Conservation (phyloP, 306 rosid species). For the Rubus parviflorus region DNA sequence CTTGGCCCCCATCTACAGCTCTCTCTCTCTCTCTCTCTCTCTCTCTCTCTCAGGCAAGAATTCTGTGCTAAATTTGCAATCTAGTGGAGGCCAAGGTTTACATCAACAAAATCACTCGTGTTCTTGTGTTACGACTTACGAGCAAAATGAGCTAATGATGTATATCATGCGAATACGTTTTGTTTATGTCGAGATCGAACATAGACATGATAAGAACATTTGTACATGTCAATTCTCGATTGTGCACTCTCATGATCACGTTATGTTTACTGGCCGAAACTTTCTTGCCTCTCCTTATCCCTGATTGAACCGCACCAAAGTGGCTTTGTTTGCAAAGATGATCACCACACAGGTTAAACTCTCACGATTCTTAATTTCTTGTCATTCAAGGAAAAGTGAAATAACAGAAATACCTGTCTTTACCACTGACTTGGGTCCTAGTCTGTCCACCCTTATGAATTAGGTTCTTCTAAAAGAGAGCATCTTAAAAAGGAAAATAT, state of each 20-base stretch:
- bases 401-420: conserved; percentile 26
- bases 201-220: no score
- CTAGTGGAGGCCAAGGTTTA: neutral
- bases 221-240: no score
- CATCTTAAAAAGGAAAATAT: neutral
- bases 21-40: neutral
- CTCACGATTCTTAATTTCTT: neutral
- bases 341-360: neutral
- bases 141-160: no score
- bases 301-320: neutral
- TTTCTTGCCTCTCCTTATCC: no score
- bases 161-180: no score
- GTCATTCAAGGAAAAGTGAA: neutral
- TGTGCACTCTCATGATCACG: no score
- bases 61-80: neutral
- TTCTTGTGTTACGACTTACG: neutral
- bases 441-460: neutral
- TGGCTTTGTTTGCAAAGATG: neutral
- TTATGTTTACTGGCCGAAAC: no score
- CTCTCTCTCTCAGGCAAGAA: neutral
- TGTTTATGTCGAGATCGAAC: no score
- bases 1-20: neutral
- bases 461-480: neutral
- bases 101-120: neutral
- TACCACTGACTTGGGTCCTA: neutral